Evolutionary conservation across 805 yeast species (phyloP).

Genomic region (Candida ipomoeae): DNA sequence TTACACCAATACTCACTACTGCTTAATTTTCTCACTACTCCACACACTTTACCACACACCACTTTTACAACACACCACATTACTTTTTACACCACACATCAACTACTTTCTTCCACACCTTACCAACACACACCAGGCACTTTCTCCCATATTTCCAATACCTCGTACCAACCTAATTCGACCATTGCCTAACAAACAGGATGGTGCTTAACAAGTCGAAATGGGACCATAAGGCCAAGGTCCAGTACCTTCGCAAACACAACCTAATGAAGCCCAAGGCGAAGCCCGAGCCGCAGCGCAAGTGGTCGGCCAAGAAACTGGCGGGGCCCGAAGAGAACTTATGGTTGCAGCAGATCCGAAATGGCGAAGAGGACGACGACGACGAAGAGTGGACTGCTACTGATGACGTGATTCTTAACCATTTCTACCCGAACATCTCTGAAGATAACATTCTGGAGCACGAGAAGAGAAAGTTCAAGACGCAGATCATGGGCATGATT

Average conservation of each 20-base stretch:
- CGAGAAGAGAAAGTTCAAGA: slow-evolving; percentile 33
- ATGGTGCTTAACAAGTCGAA: slow-evolving; percentile 43
- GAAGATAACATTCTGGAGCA: slow-evolving; percentile 30
- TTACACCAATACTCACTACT: too few relatives aligned
- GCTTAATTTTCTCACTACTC: too few relatives aligned
- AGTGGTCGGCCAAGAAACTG: slow-evolving; percentile 32
- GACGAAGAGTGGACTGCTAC: slow-evolving; percentile 40
- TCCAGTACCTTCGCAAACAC: slow-evolving; percentile 37
- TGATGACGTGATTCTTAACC: slow-evolving; percentile 38
- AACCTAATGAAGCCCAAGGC: slow-evolving; percentile 23
- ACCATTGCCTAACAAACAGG: too few relatives aligned
- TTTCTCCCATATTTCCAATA: too few relatives aligned
- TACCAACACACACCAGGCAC: too few relatives aligned
- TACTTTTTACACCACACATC: too few relatives aligned
- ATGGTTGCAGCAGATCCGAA: slow-evolving; percentile 7
- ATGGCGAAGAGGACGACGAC: slow-evolving; percentile 16
- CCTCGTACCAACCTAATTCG: too few relatives aligned
- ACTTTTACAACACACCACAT: too few relatives aligned
- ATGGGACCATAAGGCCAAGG: slow-evolving; percentile 43
- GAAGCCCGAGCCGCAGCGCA: slow-evolving; percentile 7
- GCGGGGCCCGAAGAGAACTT: slow-evolving; percentile 9
- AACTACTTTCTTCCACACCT: too few relatives aligned
- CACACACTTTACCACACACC: too few relatives aligned
- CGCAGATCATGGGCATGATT: slow-evolving; percentile 27
- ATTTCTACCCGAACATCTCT: slow-evolving; percentile 38